Evolutionary conservation across 441 rosid genomes (phyloP).

Genomic region (Aquilaria agallochum): DNA sequence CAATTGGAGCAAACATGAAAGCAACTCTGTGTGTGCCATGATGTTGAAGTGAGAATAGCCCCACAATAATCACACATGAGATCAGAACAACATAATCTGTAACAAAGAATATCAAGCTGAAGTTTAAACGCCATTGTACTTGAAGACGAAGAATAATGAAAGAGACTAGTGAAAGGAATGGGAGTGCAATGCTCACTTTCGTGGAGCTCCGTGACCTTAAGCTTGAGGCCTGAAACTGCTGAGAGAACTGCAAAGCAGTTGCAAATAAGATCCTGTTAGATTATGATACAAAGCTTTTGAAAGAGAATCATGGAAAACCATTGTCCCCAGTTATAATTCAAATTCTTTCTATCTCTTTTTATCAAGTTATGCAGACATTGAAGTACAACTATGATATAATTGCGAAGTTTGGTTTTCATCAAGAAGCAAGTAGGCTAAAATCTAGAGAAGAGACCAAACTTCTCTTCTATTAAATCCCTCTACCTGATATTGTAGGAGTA

Average conservation of each 20-base stretch:
- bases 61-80: constrained; percentile 60
- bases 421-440: background rate
- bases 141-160: background rate
- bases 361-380: too few relatives aligned
- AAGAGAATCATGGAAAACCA: background rate
- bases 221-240: constrained; percentile 74
- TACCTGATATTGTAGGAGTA: constrained; percentile 80
- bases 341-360: too few relatives aligned
- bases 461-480: background rate
- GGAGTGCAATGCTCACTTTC: constrained; percentile 49
- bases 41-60: constrained; percentile 69
- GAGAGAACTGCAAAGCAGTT: constrained; percentile 54
- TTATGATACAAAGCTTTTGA: constrained; percentile 5
- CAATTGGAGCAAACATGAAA: constrained; percentile 66
- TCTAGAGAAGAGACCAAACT: too few relatives aligned
- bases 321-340: too few relatives aligned
- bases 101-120: constrained; percentile 16
- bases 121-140: constrained; percentile 3
- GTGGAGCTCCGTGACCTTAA: constrained; percentile 53
- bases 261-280: background rate
- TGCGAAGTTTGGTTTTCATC: too few relatives aligned
- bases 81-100: constrained; percentile 56
- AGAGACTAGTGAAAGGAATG: background rate
- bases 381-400: too few relatives aligned
- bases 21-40: constrained; percentile 70